Conservation (phyloP, 2,329 filamentous ascomycete species). For the Arthroderma sp. region DNA sequence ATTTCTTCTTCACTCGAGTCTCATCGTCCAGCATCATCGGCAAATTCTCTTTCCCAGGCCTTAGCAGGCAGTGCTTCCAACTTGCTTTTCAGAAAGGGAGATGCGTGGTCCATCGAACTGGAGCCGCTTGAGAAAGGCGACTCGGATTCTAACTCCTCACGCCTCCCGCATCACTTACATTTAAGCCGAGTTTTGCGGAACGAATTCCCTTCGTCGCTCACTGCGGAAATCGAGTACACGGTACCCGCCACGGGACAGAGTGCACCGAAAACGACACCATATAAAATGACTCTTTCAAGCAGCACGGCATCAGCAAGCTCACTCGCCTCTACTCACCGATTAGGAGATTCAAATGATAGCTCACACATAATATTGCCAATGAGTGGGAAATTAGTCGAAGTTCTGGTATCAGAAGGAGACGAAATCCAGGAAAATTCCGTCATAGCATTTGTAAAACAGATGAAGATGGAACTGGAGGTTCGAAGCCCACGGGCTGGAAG, state of each 20-base stretch:
- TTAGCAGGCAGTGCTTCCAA: conserved; percentile 9
- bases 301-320: conserved; percentile 35
- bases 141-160: conserved; percentile 1
- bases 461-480: conserved; percentile 59
- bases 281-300: conserved; percentile 33
- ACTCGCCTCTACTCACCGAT: conserved; percentile 31
- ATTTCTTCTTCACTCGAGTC: conserved; percentile 14
- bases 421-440: conserved; percentile 38
- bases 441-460: conserved; percentile 49
- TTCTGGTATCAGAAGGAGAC: conserved; percentile 43
- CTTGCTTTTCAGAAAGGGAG: conserved; percentile 43
- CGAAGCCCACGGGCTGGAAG: conserved; percentile 36
- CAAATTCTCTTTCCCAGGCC: conserved; percentile 15
- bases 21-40: conserved; percentile 13
- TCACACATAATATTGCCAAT: conserved; percentile 45
- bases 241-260: conserved; percentile 18
- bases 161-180: conserved; percentile 38
- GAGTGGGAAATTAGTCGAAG: conserved; percentile 46
- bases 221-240: conserved; percentile 41
- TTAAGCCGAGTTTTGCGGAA: conserved; percentile 44
- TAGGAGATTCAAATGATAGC: conserved; percentile 37
- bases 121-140: conserved; percentile 17
- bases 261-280: conserved; percentile 21
- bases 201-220: conserved; percentile 44
- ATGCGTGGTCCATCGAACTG: conserved; percentile 44